A percentile compares a stretch with the other conserved stretches of the same genome.
Evolutionary conservation across 2,329 filamentous ascomycete species (phyloP).

Genomic region (Colletotrichum sp.): DNA sequence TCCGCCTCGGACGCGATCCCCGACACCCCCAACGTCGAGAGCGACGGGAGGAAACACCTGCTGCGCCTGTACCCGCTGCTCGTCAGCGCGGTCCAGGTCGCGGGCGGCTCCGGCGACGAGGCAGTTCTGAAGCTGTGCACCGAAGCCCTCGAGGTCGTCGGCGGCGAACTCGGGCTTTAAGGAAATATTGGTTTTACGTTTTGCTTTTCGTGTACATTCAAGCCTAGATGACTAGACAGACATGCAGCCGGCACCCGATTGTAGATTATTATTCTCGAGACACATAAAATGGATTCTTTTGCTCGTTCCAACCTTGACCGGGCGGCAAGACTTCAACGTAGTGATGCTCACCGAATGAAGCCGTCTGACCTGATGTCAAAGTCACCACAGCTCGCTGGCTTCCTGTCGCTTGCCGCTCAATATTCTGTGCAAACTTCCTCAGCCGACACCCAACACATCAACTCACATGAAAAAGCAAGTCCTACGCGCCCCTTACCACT

Average conservation of each 20-base stretch:
- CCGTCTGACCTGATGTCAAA: not conserved
- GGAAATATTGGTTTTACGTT: not conserved
- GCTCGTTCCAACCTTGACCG: not conserved
- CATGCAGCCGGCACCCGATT: not conserved
- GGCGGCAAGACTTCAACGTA: not conserved
- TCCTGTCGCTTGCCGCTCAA: not conserved
- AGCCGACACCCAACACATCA: not conserved
- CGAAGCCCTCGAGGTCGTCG: slow-evolving; percentile 66
- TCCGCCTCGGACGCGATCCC: slow-evolving; percentile 76
- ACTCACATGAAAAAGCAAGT: not conserved
- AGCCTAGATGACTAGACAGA: not conserved
- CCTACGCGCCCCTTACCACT: not conserved
- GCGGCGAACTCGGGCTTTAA: slow-evolving; percentile 55
- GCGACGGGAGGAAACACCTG: slow-evolving; percentile 74
- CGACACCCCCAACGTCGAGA: slow-evolving; percentile 53
- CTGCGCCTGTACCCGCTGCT: slow-evolving; percentile 81
- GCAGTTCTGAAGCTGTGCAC: slow-evolving; percentile 62
- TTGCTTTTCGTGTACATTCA: not conserved
- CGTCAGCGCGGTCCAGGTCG: slow-evolving; percentile 64
- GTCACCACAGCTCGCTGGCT: not conserved
- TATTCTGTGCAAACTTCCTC: not conserved
- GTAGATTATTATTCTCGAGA: not conserved
- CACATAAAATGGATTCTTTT: not conserved
- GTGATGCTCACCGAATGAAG: not conserved
- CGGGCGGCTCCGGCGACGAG: slow-evolving; percentile 62